Evolutionary conservation across 768 basidiomycete genomes (phyloP).

Genomic region (Mycena pura): DNA sequence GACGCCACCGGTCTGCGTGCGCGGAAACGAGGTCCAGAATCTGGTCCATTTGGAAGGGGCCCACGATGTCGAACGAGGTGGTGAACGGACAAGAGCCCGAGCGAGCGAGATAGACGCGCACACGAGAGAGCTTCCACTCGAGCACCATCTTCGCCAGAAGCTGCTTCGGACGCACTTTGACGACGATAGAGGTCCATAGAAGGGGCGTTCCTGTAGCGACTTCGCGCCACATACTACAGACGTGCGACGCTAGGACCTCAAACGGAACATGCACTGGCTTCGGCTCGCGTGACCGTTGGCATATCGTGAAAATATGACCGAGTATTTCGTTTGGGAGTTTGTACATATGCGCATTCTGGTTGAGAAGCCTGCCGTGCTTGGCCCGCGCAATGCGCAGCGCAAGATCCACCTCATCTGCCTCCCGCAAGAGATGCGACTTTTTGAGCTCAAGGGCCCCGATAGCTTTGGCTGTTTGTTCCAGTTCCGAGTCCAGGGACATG

Average conservation of each 20-base stretch:
- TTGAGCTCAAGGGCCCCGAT: slow-evolving; percentile 37
- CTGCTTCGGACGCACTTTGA: slow-evolving; percentile 35
- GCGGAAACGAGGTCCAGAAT: slow-evolving; percentile 38
- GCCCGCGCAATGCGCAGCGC: slow-evolving; percentile 41
- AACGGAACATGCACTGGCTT: slow-evolving; percentile 31
- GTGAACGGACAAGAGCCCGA: slow-evolving; percentile 46
- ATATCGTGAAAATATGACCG: slow-evolving; percentile 44
- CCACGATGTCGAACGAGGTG: slow-evolving; percentile 39
- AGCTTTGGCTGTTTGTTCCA: slow-evolving; percentile 15
- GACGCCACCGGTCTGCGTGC: slow-evolving; percentile 48
- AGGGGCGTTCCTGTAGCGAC: slow-evolving; percentile 47
- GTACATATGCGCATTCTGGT: slow-evolving; percentile 40
- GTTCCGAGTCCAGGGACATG: slow-evolving; percentile 4
- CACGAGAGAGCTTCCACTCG: slow-evolving; percentile 24
- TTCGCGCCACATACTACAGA: slow-evolving; percentile 52
- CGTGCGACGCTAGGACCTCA: slow-evolving; percentile 50
- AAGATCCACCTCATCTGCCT: slow-evolving; percentile 41
- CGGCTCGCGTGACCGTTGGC: slow-evolving; percentile 30
- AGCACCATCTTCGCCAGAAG: slow-evolving; percentile 37
- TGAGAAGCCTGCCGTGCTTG: slow-evolving; percentile 41
- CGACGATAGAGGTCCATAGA: slow-evolving; percentile 51
- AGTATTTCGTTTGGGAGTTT: slow-evolving; percentile 51
- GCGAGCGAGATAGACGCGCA: slow-evolving; percentile 43
- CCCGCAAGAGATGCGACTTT: slow-evolving; percentile 39
- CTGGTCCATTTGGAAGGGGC: slow-evolving; percentile 32